These are phyloP conservation scores for Gonapodya sp. DNA, from an alignment of 192 early-diverging fungal genomes.

Conservation along the genomic window DNA sequence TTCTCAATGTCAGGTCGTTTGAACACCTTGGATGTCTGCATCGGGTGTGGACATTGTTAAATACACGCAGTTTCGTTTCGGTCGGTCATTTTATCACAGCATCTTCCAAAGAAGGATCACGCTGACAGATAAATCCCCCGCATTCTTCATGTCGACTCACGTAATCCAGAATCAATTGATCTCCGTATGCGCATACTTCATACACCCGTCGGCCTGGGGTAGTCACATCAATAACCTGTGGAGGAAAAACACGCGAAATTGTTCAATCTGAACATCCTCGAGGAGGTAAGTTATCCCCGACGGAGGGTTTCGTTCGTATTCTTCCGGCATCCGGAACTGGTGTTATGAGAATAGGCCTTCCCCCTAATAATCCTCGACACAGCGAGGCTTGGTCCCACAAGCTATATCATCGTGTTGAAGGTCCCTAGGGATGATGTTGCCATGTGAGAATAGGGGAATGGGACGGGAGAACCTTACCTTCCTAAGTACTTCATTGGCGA, in stretches of 20 bases:
- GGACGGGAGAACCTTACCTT: slow-evolving; percentile 9
- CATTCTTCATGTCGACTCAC: background rate
- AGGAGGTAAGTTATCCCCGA: no score
- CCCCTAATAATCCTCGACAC: slow-evolving; percentile 76
- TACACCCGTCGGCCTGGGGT: background rate
- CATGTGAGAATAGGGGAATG: slow-evolving; percentile 20
- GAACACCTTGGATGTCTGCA: slow-evolving; percentile 5
- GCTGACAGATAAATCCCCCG: background rate
- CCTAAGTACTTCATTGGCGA: slow-evolving; percentile 55
- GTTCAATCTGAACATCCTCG: no score
- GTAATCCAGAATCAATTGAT: background rate
- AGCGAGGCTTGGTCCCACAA: slow-evolving; percentile 56
- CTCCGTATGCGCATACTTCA: slow-evolving; percentile 7
- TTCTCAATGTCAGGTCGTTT: slow-evolving; percentile 7
- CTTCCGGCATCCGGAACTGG: no score
- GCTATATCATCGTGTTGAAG: slow-evolving; percentile 47
- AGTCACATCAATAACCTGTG: background rate
- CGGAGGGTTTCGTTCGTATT: no score
- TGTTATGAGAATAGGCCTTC: no score
- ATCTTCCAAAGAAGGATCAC: background rate
- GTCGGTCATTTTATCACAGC: background rate
- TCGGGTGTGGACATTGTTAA: background rate
- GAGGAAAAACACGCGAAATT: no score
- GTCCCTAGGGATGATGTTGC: slow-evolving; percentile 23
- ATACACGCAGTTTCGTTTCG: no score